Base-by-base conservation (phyloP, 2,329 filamentous ascomycete genomes). In the Pseudogymnoascus sp. region DNA sequence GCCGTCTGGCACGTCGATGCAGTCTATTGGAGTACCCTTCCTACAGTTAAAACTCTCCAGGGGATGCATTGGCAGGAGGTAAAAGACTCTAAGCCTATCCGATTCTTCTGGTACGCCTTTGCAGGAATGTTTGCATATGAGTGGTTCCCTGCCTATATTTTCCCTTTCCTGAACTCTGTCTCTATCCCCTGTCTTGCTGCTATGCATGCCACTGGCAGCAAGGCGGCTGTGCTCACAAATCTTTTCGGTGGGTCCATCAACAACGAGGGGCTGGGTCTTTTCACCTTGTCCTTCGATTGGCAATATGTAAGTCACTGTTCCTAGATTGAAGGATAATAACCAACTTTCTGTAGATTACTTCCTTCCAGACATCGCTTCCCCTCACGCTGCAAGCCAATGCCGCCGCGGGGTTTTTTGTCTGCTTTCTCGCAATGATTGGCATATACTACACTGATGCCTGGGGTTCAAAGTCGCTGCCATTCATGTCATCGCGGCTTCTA, bases 281-380 rank as follows among this genome's bases (percentile, higher is more conserved):
- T 79, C n/a, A 72, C 65, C 8, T 59, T 77, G 23, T 77, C 72
- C 5, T 74, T 80, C 33, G 78, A 80, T 65, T 79, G 77, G 74
- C 73, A 78, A 64, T 79, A 79, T 64, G 74, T 79, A 75, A 77
- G 81, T 71, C 61, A 66, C 66, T 16, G 12, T n/a, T 7, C 23
- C 23, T 19, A 0, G 28, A 12, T 4, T 5, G 4, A 39, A 6
- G 8, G 9, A 38, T 4, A 1, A 52, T 4, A 62, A 36, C 6
- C 9, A 60, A 45, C 12, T n/a, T 16, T 0, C 7, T 9, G 2
- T 65, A 84, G 78, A 82, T 84, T 60, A 83, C 81, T 5, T 84
- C 80, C 0, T 78, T 77, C 67, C 74, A 76, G 42, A 82, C 81
- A 0, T 78, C 82, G 0, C 75, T 84, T 0, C 82, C 83, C 0